Percentiles rank a stretch among this genome's conserved stretches.
These are phyloP conservation scores for Mycosarcoma mackinlayi DNA, from an alignment of 1,284 basidiomycete genomes.

Conservation along the genomic window DNA sequence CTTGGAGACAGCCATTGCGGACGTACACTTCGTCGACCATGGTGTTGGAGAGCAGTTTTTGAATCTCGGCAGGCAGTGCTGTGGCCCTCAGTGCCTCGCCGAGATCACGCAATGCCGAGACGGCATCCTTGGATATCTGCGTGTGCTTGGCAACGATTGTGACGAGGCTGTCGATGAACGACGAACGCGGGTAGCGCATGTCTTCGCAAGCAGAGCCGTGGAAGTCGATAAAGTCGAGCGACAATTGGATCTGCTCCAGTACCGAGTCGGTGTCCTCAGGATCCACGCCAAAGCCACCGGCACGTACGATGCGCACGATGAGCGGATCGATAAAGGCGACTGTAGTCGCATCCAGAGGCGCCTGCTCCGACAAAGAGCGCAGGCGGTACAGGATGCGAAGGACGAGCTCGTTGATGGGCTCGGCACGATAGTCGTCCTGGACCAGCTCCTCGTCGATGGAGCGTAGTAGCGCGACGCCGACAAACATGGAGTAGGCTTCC, in stretches of 20 bases:
- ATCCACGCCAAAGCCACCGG: slow-evolving; percentile 76
- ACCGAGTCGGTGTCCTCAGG: slow-evolving; percentile 76
- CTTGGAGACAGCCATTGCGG: slow-evolving; percentile 88
- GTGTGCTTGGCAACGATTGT: slow-evolving; percentile 82
- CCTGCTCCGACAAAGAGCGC: slow-evolving; percentile 82
- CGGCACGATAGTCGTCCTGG: slow-evolving; percentile 53
- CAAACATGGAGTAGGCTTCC: slow-evolving; percentile 52
- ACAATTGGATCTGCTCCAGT: slow-evolving; percentile 87
- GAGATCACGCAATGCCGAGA: slow-evolving; percentile 82
- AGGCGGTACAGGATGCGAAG: slow-evolving; percentile 88
- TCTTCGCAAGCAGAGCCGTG: slow-evolving; percentile 83
- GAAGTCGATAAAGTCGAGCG: slow-evolving; percentile 85
- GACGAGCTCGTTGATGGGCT: slow-evolving; percentile 74
- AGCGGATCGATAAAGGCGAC: slow-evolving; percentile 86
- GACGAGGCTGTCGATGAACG: slow-evolving; percentile 78
- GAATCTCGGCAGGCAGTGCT: slow-evolving; percentile 64
- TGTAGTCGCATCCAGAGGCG: slow-evolving; percentile 84
- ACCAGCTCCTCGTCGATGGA: slow-evolving; percentile 56
- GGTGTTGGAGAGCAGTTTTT: slow-evolving; percentile 77
- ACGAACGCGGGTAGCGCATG: slow-evolving; percentile 56
- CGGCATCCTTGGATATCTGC: slow-evolving; percentile 85
- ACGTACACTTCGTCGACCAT: slow-evolving; percentile 90
- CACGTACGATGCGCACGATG: slow-evolving; percentile 77
- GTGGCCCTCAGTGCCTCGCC: slow-evolving; percentile 79
- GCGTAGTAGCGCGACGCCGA: slow-evolving; percentile 55